Base-by-base conservation (phyloP, 495 filamentous ascomycete genomes). In the Friedmanniomyces endolithicus region DNA sequence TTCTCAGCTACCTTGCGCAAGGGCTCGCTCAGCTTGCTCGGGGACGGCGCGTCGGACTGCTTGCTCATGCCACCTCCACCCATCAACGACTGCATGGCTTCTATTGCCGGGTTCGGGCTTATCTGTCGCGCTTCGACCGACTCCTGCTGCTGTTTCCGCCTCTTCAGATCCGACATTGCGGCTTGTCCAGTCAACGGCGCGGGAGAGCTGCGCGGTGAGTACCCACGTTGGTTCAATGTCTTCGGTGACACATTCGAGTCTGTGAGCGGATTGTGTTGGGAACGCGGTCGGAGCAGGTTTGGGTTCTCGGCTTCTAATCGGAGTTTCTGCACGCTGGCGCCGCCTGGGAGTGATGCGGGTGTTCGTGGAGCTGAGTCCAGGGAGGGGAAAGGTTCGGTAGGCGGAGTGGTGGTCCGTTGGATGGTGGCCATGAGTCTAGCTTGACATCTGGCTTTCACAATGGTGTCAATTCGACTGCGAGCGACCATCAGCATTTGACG, bases 81-180 rank as follows among this genome's bases (percentile, higher is more conserved):
- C 68, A 83, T 70, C n/a, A 83, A 67, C 19, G 74, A 72, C 23
- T 73, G 70, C 55, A 82, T 65, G 8, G 71, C 73, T 52, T 70
- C 70, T n/a, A 75, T 69, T 4, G 69, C 72, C 46, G 77, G 78
- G 59, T 79, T 81, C 8, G 70, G 68, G 58, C 67, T 58, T 70
- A 73, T 69, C 67, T 77, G 64, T 48, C 67, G 35, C 59, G 71
- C 29, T 63, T 61, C 55, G 64, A 65, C 53, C 66, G 71, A 67
- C 11, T 72, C 69, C 40, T 81, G 20, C 40, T 58, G 75, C 56
- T 80, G 76, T 40, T 70, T 69, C 48, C 65, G 68, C 31, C 70
- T 69, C 50, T 67, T 74, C 56, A 81, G 70, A 45, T 82, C 80
- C 47, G 75, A 76, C 52, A 80, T 58, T 25, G 74, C 77, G 44